Evolutionary conservation across 805 yeast genomes (phyloP), one percentile per base, ranked within the genome.

Genomic region (Cyberlindnera xylosilytica): DNA sequence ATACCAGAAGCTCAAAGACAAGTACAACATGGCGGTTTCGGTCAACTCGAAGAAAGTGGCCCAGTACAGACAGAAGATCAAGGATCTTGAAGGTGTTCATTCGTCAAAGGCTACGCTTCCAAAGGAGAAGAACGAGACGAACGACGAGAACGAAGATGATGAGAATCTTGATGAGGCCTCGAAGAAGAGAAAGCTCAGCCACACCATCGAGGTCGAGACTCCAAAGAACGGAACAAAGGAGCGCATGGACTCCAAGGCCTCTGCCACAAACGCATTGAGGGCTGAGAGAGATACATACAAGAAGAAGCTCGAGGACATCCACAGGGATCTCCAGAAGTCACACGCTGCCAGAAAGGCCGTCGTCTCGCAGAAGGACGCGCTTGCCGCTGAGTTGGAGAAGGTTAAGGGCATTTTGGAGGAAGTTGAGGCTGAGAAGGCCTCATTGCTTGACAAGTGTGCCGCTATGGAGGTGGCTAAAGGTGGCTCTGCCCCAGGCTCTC

Each of bases 1-100:
- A 12, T 47, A 49, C 20, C 33, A 38, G 13, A 38, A 45, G 4
- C 28, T 54, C 66, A 42, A 41, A 73, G 6, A 57, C 62, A 31
- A 37, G 13, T 46, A 39, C 36, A 30, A 49, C 26, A 55, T 56
- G 0, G 27, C n/a, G 6, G 18, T 11, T 9, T 23, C 15, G 27
- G 15, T 27, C 20, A 3, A 13, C 8, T 12, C 13, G n/a, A 13
- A 20, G 19, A 19, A 15, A 9, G 27, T 27, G 19, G 4, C 4
- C 11, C 20, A 31, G 34, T 31, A 4, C 7, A 31, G 15, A 12
- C 13, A 18, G 4, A 20, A 8, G 36, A 20, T 33, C 27, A 22
- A 33, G n/a, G 12, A n/a, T 4, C 10, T 33, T 20, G 19, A 33
- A 33, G 36, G 27, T 8, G 22, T 22, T 4, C 15, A 9, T n/a